Evolutionary conservation across 805 yeast genomes (phyloP), one percentile per base, ranked within the genome.

Genomic region (Kodamaea sagamina): DNA sequence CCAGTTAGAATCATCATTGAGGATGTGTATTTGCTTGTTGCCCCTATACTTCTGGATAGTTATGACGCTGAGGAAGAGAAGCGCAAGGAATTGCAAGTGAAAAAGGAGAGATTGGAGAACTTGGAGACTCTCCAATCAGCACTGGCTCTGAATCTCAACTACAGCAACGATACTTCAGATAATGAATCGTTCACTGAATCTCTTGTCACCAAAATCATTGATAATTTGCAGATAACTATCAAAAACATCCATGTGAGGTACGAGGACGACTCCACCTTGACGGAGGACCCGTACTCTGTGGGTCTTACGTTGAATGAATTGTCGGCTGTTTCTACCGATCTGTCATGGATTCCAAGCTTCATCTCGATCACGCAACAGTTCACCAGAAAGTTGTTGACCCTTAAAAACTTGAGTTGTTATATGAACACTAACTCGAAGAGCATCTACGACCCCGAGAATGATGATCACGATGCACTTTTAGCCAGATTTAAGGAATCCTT

Each of bases 241-340:
- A 87, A 83, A 54, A 89, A 88, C 58, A 93, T 93, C 49, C 99
- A 93, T 62, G 63, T 93, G 15, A 75, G 99, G 44, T 93, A 90
- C 57, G 99, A 95, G 57, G 99, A 93, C 64, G 75, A 73, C 45
- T 68, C 76, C 5, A 75, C 79, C 4, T 82, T 88, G 50, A 82
- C 95, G 0, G 84, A 82, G 44, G 58, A 61, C 22, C 95, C 97
- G 2, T 87, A 86, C 52, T 74, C 97, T 0, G 65, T 89, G 28
- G 99, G 99, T 3, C 53, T 89, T 12, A 84, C 95, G 0, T 72
- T 93, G 38, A 77, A 79, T 32, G 98, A 93, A 64, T 71, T 93
- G 32, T 88, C 97, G 0, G 98, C 97, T 0, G 86, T 89, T 0
- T 88, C 97, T 1, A 83, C 98, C 0, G 90, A 92, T 62, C 82